phyloP scores from a whole-genome alignment of 2,329 filamentous ascomycete species.

The Torrubiella hemipterigena region DNA sequence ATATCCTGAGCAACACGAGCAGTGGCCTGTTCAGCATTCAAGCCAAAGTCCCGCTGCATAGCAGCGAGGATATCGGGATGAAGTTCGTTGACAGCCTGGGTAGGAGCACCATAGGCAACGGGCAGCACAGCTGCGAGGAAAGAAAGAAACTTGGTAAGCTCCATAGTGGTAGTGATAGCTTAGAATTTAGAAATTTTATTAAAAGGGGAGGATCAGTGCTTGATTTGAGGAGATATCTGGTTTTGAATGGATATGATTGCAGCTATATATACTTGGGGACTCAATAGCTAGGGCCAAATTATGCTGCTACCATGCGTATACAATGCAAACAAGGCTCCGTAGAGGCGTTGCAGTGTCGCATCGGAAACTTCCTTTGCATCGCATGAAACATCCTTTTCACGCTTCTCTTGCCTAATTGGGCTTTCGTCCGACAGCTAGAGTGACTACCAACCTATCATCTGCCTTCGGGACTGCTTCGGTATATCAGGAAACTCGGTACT shows the following conservation, averaged over 20 bases:
- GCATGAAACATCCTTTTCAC: background rate
- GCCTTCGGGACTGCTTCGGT: background rate
- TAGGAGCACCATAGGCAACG: conserved; percentile 23
- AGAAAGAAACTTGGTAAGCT: conserved; percentile 22
- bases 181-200: background rate
- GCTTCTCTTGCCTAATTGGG: background rate
- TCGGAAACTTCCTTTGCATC: background rate
- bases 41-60: conserved; percentile 26
- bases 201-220: background rate
- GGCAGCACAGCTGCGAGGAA: conserved; percentile 23
- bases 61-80: conserved; percentile 24
- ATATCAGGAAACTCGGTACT: background rate
- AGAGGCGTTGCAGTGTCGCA: background rate
- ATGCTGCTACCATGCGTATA: background rate
- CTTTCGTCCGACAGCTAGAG: background rate
- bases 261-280: background rate
- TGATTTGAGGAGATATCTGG: background rate
- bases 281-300: background rate
- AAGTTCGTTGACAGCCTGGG: conserved; percentile 18
- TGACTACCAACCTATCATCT: no score
- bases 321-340: no score
- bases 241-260: background rate
- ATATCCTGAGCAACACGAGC: conserved; percentile 22
- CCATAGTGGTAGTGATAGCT: conserved; percentile 14
- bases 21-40: conserved; percentile 20